These are phyloP conservation scores for Fusarium transvaalense DNA, from an alignment of 2,329 filamentous ascomycete species.

Conservation along the genomic window DNA sequence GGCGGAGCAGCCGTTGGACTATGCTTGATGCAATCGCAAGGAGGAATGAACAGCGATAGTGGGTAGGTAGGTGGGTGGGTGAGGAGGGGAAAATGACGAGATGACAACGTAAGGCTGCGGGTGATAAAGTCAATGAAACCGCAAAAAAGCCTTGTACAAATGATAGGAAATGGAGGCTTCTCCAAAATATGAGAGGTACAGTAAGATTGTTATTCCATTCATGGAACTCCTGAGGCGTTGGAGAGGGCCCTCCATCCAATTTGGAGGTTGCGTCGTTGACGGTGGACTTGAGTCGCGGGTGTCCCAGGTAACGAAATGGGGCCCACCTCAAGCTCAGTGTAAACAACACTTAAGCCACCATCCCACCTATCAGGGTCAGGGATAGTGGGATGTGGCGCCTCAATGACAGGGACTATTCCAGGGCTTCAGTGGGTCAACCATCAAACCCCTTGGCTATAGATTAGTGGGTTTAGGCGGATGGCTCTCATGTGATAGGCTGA, in stretches of 20 bases:
- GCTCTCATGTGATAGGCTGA: slow-evolving; percentile 22
- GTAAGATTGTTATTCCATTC: slow-evolving; percentile 36
- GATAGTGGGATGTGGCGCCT: slow-evolving; percentile 32
- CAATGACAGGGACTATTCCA: slow-evolving; percentile 29
- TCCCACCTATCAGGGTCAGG: slow-evolving; percentile 43
- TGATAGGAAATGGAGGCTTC: slow-evolving; percentile 15
- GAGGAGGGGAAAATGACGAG: slow-evolving; percentile 8
- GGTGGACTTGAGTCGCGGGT: slow-evolving; percentile 34
- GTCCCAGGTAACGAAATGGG: slow-evolving; percentile 43
- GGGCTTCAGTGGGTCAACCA: slow-evolving; percentile 24
- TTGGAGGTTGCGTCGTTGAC: slow-evolving; percentile 39
- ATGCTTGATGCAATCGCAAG: slow-evolving; percentile 29
- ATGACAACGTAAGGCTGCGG: slow-evolving; percentile 5
- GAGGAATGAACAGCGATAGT: slow-evolving; percentile 15
- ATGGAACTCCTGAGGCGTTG: slow-evolving; percentile 23
- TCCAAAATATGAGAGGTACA: slow-evolving; percentile 22
- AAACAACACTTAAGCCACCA: slow-evolving; percentile 41
- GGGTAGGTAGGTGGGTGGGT: slow-evolving; percentile 1
- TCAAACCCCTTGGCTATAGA: slow-evolving; percentile 19
- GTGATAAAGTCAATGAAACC: slow-evolving; percentile 14
- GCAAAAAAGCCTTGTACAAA: slow-evolving; percentile 1
- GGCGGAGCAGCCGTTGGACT: slow-evolving; percentile 38
- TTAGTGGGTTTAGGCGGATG: slow-evolving; percentile 22
- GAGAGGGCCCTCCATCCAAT: slow-evolving; percentile 21
- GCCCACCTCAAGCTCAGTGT: slow-evolving; percentile 41